A percentile compares a stretch with the other conserved stretches of the same genome.
Evolutionary conservation across 108 stramenopile species (phyloP).

Genomic region (Nitzschia putrida): DNA sequence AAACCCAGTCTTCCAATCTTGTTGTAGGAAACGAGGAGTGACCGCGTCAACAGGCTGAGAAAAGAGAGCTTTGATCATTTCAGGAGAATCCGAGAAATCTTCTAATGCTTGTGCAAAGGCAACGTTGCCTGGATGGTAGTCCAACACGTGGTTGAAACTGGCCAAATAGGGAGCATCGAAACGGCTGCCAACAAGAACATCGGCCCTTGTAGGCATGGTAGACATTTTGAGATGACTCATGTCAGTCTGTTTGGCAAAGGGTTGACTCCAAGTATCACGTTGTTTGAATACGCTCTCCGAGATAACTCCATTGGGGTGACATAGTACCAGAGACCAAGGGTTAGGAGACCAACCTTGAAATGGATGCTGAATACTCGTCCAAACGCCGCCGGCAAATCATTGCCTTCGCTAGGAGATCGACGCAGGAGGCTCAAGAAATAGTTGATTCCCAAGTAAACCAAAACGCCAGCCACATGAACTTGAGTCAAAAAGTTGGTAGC

Average conservation of each 20-base stretch:
- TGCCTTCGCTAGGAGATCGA: neutral
- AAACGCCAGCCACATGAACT: neutral
- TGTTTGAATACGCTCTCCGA: constrained; percentile 13
- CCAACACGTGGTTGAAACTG: constrained; percentile 33
- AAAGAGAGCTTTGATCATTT: neutral
- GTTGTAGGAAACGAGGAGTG: constrained; percentile 34
- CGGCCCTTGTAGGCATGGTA: constrained; percentile 39
- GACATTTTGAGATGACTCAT: constrained; percentile 5
- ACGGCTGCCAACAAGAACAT: constrained; percentile 44
- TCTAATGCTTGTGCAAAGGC: constrained; percentile 9
- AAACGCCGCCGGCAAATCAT: neutral
- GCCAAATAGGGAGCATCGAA: constrained; percentile 42
- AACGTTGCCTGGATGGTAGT: constrained; percentile 53
- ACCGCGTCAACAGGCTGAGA: constrained; percentile 4
- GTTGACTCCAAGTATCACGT: constrained; percentile 15
- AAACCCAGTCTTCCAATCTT: constrained; percentile 36
- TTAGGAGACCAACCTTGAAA: neutral
- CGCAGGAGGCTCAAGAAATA: neutral
- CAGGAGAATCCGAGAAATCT: neutral
- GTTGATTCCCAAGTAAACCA: neutral
- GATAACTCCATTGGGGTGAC: neutral
- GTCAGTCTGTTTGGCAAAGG: constrained; percentile 3
- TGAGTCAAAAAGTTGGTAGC: constrained; percentile 1
- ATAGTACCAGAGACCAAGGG: neutral
- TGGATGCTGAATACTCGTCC: neutral